Base-by-base conservation (phyloP, 306 rosid genomes). In the Abrus pulchellus region DNA sequence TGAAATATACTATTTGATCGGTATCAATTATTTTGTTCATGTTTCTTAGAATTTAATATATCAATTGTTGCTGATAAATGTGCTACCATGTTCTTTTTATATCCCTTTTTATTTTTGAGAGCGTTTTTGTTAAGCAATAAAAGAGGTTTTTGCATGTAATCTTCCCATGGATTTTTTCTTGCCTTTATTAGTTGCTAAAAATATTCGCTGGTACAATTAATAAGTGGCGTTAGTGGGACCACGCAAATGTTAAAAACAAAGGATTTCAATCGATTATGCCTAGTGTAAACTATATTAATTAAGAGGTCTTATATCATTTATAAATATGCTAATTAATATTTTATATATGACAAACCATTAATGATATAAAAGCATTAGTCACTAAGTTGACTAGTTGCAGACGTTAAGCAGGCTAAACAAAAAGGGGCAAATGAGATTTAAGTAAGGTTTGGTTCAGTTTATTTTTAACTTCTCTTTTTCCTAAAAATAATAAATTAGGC, bases 1-100 rank as follows among this genome's bases (percentile, higher is more conserved):
- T 75, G 82, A 71, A 48, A 52, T 72, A n/a, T 53, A 40, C 12
- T 43, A 20, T 20, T 43, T 27, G 14, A 14, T 77, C 27, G 61
- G 70, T 40, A 30, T 33, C 61, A 55, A 1, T 74, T 6, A 3
- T 52, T 8, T 11, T 10, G 44, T 38, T 79, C 41, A 33, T 43
- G 36, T 52, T 3, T 52, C 10, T 34, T 53, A 54, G n/a, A 20
- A 20, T 20, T 20, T 20, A 20, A 20, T 20, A 20, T 20, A 20
- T 20, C 20, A 20, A 20, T 20, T 20, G 20, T 20, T 20, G 20
- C 20, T 20, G 20, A 20, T 20, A 20, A 20, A 20, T 20, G 20
- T 20, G 20, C 20, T 20, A 20, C 20, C 20, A 20, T 20, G 20
- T 20, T 20, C 20, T 20, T 75, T 69, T 45, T 5, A 11, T 14